Evolutionary conservation across 2,329 filamentous ascomycete genomes (phyloP).

Genomic region (Ascochyta pisi): DNA sequence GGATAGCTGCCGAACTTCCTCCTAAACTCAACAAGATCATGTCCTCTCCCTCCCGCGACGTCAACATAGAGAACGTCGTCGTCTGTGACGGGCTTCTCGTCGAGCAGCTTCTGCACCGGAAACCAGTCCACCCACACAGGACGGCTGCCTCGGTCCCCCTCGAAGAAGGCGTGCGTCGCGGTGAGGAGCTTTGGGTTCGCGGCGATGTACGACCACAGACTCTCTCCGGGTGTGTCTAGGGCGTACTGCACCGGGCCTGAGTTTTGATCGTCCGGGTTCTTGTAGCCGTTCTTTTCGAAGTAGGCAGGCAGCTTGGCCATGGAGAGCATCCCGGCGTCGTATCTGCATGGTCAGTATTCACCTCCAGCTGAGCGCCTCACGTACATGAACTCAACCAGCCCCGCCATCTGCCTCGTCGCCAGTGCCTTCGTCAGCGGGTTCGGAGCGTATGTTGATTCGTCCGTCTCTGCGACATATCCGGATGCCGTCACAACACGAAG

Average conservation of each 20-base stretch:
- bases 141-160: slow-evolving; percentile 7
- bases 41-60: slow-evolving; percentile 20
- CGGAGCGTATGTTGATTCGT: slow-evolving; percentile 1
- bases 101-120: slow-evolving; percentile 5
- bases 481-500: slow-evolving; percentile 6
- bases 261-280: slow-evolving; percentile 27
- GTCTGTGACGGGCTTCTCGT: neutral
- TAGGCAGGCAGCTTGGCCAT: slow-evolving; percentile 27
- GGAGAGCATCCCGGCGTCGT: slow-evolving; percentile 2
- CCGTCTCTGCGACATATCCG: slow-evolving; percentile 8
- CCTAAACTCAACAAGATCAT: slow-evolving; percentile 15
- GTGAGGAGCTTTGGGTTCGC: slow-evolving; percentile 5
- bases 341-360: neutral
- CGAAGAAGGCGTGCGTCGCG: slow-evolving; percentile 10
- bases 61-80: slow-evolving; percentile 19
- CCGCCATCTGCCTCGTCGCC: slow-evolving; percentile 3
- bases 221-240: neutral
- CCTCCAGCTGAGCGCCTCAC: too few relatives aligned
- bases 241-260: slow-evolving; percentile 32
- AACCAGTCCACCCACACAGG: slow-evolving; percentile 12
- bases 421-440: slow-evolving; percentile 3
- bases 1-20: neutral
- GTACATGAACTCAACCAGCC: slow-evolving; percentile 11
- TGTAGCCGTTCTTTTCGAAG: slow-evolving; percentile 28
- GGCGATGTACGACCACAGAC: neutral